Evolutionary conservation across 148 eudicot genomes (phyloP).

Genomic region (Chenopodium formosanum): DNA sequence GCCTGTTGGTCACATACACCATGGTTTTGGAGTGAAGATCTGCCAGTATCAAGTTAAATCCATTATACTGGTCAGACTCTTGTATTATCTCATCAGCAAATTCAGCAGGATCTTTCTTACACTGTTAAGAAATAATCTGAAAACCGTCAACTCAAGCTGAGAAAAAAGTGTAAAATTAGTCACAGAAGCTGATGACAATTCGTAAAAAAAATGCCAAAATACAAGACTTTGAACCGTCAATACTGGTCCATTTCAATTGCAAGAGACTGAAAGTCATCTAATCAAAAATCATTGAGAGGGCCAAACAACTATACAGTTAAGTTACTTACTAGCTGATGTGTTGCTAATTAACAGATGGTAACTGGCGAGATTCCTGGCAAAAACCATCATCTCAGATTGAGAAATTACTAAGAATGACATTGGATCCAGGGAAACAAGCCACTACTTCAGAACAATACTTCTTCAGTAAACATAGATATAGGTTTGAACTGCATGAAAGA

Average conservation of each 20-base stretch:
- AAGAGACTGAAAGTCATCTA: not conserved
- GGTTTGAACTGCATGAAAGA: not conserved
- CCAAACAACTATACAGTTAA: too few relatives aligned
- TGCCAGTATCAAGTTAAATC: conserved; percentile 68
- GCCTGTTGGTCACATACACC: conserved; percentile 81
- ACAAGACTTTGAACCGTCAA: not conserved
- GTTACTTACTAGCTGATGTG: not conserved
- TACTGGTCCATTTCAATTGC: too few relatives aligned
- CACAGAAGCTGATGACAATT: not conserved
- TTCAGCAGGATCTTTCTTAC: conserved; percentile 55
- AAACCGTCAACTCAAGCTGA: not conserved
- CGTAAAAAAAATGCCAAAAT: not conserved
- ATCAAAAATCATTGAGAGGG: not conserved
- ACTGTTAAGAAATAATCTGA: conserved; percentile 35
- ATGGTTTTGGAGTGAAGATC: conserved; percentile 59
- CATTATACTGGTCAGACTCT: conserved; percentile 63
- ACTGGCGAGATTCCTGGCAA: not conserved
- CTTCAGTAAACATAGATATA: not conserved
- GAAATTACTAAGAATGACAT: not conserved
- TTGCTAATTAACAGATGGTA: not conserved
- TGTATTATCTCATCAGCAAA: conserved; percentile 58
- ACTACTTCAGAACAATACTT: not conserved
- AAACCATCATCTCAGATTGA: not conserved
- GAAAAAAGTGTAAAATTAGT: not conserved
- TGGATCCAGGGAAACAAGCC: not conserved